Evolutionary conservation across 2,329 filamentous ascomycete genomes (phyloP).

Genomic region (Mycocentrospora acerina): DNA sequence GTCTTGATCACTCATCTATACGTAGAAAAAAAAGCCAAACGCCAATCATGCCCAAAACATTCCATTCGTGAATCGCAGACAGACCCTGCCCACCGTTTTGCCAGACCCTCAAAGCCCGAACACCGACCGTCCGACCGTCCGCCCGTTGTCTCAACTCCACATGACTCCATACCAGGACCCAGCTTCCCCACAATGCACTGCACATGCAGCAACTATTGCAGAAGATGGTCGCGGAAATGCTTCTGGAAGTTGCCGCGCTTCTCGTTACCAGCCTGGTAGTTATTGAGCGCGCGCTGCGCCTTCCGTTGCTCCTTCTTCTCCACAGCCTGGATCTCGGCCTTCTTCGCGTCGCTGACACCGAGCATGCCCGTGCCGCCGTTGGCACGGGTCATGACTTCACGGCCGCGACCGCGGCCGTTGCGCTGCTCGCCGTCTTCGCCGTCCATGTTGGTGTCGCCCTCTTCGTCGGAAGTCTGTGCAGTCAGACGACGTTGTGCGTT

Average conservation of each 20-base stretch:
- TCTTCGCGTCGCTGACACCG: constrained; percentile 75
- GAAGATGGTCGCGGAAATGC: constrained; percentile 64
- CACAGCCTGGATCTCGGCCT: constrained; percentile 63
- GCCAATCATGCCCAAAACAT: too few species aligned
- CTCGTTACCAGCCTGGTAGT: constrained; percentile 68
- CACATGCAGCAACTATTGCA: constrained; percentile 45
- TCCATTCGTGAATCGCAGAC: too few species aligned
- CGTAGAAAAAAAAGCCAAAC: too few species aligned
- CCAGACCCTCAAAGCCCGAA: too few species aligned
- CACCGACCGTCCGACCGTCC: too few species aligned
- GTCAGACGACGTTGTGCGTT: constrained; percentile 68
- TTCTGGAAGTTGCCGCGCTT: constrained; percentile 76
- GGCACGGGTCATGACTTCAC: constrained; percentile 60
- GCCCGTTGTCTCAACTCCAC: too few species aligned
- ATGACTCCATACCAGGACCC: too few species aligned
- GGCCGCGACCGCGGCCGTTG: constrained; percentile 36
- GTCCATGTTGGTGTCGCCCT: constrained; percentile 38
- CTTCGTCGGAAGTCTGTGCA: constrained; percentile 43
- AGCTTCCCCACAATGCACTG: too few species aligned
- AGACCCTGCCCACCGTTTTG: too few species aligned
- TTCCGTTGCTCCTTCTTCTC: constrained; percentile 70
- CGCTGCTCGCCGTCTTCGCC: constrained; percentile 17
- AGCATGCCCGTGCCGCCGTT: constrained; percentile 76
- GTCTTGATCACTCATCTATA: too few species aligned
- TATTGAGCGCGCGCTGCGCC: constrained; percentile 61